phyloP scores from a whole-genome alignment of 225 moss, liverwort and hornwort genomes.

The Rhytidiadelphus loreus region DNA sequence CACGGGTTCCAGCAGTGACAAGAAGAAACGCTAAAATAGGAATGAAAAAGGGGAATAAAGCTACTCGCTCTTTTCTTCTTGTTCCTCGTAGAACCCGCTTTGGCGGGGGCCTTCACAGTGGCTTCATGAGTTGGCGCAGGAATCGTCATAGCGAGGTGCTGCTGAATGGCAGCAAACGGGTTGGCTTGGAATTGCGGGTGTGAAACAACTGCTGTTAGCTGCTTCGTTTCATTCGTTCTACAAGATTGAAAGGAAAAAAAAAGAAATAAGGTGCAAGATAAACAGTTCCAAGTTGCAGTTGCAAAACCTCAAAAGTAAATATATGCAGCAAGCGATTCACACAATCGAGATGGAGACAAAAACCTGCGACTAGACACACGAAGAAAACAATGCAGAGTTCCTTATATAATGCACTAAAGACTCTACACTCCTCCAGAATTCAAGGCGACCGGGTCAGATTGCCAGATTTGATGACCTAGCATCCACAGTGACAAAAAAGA shows the following conservation, averaged over 20 bases:
- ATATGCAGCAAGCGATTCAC: neutral
- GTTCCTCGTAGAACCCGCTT: conserved; percentile 9
- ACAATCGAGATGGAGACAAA: neutral
- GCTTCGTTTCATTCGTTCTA: conserved; percentile 58
- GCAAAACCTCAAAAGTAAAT: neutral
- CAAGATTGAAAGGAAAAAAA: neutral
- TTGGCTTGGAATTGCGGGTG: conserved; percentile 68
- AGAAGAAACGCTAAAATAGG: neutral
- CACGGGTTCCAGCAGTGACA: neutral
- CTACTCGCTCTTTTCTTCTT: neutral
- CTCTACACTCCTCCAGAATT: neutral
- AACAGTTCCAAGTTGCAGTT: neutral
- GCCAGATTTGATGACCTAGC: neutral
- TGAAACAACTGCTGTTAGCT: conserved; percentile 60
- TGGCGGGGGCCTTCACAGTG: conserved; percentile 4
- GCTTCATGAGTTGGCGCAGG: conserved; percentile 20
- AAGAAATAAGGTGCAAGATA: neutral
- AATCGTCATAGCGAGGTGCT: conserved; percentile 57
- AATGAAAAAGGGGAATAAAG: neutral
- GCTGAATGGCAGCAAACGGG: conserved; percentile 77
- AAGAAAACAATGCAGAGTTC: neutral
- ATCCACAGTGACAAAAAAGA: neutral
- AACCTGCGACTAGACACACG: neutral
- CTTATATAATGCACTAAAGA: neutral
- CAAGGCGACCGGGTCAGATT: neutral